These are phyloP conservation scores for Apiospora rasikravindrae DNA, from an alignment of 2,329 filamentous ascomycete genomes.

Conservation along the genomic window DNA sequence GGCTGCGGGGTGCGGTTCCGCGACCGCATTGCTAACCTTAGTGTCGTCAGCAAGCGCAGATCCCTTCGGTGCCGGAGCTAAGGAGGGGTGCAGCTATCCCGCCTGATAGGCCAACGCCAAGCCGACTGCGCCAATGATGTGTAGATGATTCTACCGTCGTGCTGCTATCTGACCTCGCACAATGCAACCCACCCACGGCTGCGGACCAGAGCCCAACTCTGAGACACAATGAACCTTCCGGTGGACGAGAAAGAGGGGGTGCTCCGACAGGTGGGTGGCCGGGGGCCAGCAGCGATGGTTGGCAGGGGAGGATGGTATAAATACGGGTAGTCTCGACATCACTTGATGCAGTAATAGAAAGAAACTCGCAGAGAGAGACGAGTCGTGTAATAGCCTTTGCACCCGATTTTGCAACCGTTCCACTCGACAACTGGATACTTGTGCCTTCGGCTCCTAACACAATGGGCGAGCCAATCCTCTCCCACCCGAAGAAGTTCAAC, in stretches of 20 bases:
- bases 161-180: neutral
- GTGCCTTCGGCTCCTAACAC: neutral
- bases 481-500: constrained; percentile 44
- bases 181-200: neutral
- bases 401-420: neutral
- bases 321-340: neutral
- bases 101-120: neutral
- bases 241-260: neutral
- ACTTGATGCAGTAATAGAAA: neutral
- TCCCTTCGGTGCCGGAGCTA: neutral
- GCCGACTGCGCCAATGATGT: neutral
- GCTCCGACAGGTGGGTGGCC: too few species aligned
- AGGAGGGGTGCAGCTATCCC: neutral
- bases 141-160: neutral
- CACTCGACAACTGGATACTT: too few species aligned
- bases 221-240: neutral
- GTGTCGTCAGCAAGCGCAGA: neutral
- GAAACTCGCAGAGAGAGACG: neutral
- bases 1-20: neutral
- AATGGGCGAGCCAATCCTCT: neutral
- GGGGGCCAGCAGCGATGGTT: neutral
- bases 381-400: neutral
- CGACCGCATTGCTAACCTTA: neutral
- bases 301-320: neutral
- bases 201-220: neutral